phyloP scores from a whole-genome alignment of 176 grass and related monocot genomes.

The Musa schizocarpa region DNA sequence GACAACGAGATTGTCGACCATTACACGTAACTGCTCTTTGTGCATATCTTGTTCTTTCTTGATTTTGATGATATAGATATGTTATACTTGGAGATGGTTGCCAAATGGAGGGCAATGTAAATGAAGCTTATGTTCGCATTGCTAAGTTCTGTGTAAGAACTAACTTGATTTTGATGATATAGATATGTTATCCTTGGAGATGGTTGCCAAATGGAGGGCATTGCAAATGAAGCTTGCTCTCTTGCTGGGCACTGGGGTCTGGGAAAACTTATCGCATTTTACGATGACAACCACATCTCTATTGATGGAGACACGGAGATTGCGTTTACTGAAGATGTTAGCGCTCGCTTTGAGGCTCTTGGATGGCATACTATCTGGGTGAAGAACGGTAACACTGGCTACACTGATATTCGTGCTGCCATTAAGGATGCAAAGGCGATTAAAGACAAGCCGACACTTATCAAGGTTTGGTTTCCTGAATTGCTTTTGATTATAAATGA shows the following conservation, averaged over 20 bases:
- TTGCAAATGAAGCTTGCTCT: slow-evolving; percentile 67
- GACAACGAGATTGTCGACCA: slow-evolving; percentile 80
- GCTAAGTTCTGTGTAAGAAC: no score
- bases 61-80: slow-evolving; percentile 30
- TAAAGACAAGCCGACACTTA: slow-evolving; percentile 80
- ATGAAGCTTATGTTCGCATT: slow-evolving; percentile 30
- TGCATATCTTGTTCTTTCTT: not conserved
- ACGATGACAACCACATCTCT: slow-evolving; percentile 92
- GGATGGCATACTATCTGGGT: slow-evolving; percentile 99
- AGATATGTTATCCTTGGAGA: slow-evolving; percentile 81
- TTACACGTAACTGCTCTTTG: slow-evolving; percentile 60
- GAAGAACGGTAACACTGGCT: slow-evolving; percentile 86
- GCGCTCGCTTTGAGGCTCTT: slow-evolving; percentile 72
- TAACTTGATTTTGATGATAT: not conserved
- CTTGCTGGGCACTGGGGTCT: slow-evolving; percentile 93
- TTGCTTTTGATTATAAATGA: not conserved
- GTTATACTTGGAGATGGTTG: slow-evolving; percentile 90
- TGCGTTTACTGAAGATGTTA: slow-evolving; percentile 93
- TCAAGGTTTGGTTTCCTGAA: slow-evolving; percentile 55
- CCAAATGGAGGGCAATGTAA: slow-evolving; percentile 82
- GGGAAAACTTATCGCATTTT: slow-evolving; percentile 87
- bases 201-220: slow-evolving; percentile 98
- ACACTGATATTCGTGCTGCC: slow-evolving; percentile 82
- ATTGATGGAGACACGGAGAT: slow-evolving; percentile 92
- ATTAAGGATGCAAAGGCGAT: slow-evolving; percentile 86